phyloP scores from a whole-genome alignment of 2,329 filamentous ascomycete genomes.

The Ascomycota sp. region DNA sequence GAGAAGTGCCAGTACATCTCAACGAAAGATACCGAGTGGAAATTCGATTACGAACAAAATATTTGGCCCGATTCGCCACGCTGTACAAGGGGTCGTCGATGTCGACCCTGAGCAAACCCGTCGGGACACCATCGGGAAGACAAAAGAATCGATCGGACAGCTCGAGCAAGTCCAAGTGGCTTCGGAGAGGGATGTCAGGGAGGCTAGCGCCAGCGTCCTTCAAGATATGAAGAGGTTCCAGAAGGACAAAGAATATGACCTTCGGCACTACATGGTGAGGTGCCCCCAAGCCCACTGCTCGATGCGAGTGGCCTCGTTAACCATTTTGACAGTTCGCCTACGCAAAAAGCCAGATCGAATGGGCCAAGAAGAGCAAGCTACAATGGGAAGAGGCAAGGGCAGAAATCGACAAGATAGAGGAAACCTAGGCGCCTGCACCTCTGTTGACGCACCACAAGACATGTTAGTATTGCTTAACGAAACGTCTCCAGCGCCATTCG shows the following conservation, averaged over 20 bases:
- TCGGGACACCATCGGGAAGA: slow-evolving; percentile 88
- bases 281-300: background rate
- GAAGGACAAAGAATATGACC: slow-evolving; percentile 81
- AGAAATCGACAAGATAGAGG: slow-evolving; percentile 76
- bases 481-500: too few relatives aligned
- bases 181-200: slow-evolving; percentile 77
- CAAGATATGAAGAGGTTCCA: slow-evolving; percentile 88
- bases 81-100: slow-evolving; percentile 88
- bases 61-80: slow-evolving; percentile 86
- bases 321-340: slow-evolving; percentile 50
- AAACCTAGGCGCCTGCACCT: slow-evolving; percentile 16
- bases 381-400: slow-evolving; percentile 81
- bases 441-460: background rate
- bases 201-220: slow-evolving; percentile 74
- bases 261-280: slow-evolving; percentile 86
- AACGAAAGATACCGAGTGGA: slow-evolving; percentile 69
- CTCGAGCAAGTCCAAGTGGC: slow-evolving; percentile 81
- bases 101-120: slow-evolving; percentile 86
- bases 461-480: too few relatives aligned
- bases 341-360: slow-evolving; percentile 80
- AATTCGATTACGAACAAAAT: slow-evolving; percentile 86
- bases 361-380: slow-evolving; percentile 76
- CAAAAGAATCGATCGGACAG: slow-evolving; percentile 65
- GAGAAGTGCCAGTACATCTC: slow-evolving; percentile 25
- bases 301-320: slow-evolving; percentile 5